Evolutionary conservation across 2,329 filamentous ascomycete species (phyloP).

Genomic region (Dactylella cylindrospora): DNA sequence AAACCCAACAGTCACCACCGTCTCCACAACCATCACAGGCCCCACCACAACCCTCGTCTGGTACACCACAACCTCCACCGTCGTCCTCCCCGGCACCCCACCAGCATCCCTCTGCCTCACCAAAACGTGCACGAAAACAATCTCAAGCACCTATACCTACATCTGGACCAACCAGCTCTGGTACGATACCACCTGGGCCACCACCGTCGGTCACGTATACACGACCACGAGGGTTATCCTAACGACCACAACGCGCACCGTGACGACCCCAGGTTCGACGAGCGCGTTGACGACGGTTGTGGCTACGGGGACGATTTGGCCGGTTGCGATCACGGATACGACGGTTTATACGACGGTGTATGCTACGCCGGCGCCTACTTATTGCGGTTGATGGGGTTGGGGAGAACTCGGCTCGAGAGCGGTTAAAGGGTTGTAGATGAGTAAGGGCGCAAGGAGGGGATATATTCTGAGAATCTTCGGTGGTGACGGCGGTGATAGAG

Average conservation of each 20-base stretch:
- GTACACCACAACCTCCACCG: slow-evolving; percentile 10
- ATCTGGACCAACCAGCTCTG: slow-evolving; percentile 17
- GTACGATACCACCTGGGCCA: slow-evolving; percentile 15
- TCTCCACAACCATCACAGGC: background rate
- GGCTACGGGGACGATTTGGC: slow-evolving; percentile 1
- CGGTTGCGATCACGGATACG: slow-evolving; percentile 1
- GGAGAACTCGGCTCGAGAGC: too few species aligned
- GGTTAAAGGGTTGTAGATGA: too few species aligned
- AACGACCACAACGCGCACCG: slow-evolving; percentile 2
- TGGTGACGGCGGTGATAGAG: too few species aligned
- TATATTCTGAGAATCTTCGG: too few species aligned
- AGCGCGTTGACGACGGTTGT: slow-evolving; percentile 5
- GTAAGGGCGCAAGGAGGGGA: too few species aligned
- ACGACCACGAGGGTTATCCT: slow-evolving; percentile 21
- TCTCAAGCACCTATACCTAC: slow-evolving; percentile 10
- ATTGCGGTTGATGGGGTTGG: slow-evolving; percentile 1
- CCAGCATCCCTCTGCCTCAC: slow-evolving; percentile 18
- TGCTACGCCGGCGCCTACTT: slow-evolving; percentile 22
- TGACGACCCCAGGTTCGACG: slow-evolving; percentile 18
- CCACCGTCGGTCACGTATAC: slow-evolving; percentile 22
- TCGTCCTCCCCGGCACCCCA: slow-evolving; percentile 8
- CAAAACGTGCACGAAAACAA: slow-evolving; percentile 12
- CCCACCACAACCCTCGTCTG: slow-evolving; percentile 14
- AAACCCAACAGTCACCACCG: background rate
- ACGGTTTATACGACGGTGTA: slow-evolving; percentile 14